A percentile compares a stretch with the other conserved stretches of the same genome.
phyloP scores from a whole-genome alignment of 1,284 basidiomycete species.

The Thecaphora frezii region DNA sequence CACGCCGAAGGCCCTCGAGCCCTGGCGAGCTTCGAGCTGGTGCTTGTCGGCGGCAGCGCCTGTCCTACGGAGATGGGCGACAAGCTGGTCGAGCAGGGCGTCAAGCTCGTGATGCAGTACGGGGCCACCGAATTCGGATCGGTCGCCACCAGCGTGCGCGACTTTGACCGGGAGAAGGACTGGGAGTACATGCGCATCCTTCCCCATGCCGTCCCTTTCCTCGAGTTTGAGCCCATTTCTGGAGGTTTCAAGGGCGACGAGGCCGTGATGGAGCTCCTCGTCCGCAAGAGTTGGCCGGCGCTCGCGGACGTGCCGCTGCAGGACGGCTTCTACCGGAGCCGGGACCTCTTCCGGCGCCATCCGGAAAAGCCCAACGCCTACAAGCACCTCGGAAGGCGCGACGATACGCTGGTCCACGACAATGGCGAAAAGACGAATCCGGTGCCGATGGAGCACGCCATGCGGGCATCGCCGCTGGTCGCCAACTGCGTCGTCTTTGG shows the following conservation, averaged over 20 bases:
- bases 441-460: constrained; percentile 34
- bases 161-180: constrained; percentile 65
- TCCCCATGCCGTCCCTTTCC: constrained; percentile 8
- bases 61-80: constrained; percentile 66
- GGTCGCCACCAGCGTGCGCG: constrained; percentile 64
- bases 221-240: constrained; percentile 11
- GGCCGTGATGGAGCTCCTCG: constrained; percentile 63
- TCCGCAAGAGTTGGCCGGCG: constrained; percentile 66
- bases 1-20: constrained; percentile 63
- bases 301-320: constrained; percentile 64
- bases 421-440: constrained; percentile 49
- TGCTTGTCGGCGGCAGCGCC: constrained; percentile 62
- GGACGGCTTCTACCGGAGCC: constrained; percentile 67
- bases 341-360: constrained; percentile 65
- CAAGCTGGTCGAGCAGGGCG: constrained; percentile 64
- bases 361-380: constrained; percentile 61
- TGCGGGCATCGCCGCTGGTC: constrained; percentile 54
- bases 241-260: constrained; percentile 5
- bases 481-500: constrained; percentile 68
- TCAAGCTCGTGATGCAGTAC: constrained; percentile 66
- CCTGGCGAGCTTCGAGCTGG: constrained; percentile 64
- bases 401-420: constrained; percentile 65
- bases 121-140: constrained; percentile 58
- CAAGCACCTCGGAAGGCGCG: constrained; percentile 67
- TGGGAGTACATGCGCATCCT: constrained; percentile 67